A percentile compares a stretch with the other conserved stretches of the same genome.
phyloP scores from a whole-genome alignment of 2,329 filamentous ascomycete species.

The Penicillium digitatum region DNA sequence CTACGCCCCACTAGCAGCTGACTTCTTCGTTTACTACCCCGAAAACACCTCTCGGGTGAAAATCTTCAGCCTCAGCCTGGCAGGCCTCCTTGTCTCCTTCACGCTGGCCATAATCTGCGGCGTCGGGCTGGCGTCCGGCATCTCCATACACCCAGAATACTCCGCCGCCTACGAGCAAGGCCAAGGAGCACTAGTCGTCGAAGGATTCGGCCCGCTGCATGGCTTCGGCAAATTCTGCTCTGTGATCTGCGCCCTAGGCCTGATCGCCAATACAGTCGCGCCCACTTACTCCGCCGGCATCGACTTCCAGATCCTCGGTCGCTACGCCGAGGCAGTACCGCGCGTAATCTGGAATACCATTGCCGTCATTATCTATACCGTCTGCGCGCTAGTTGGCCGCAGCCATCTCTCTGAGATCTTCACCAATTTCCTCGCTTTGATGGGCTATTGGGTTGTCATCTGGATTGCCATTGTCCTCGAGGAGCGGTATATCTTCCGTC shows the following conservation, averaged over 20 bases:
- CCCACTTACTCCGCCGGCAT: constrained; percentile 63
- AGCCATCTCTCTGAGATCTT: constrained; percentile 61
- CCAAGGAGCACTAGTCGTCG: constrained; percentile 62
- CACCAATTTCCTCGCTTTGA: constrained; percentile 65
- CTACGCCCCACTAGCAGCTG: constrained; percentile 60
- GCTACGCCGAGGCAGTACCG: constrained; percentile 56
- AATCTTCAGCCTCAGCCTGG: constrained; percentile 56
- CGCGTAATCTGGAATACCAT: constrained; percentile 63
- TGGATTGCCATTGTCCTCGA: constrained; percentile 58
- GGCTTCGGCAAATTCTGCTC: constrained; percentile 64
- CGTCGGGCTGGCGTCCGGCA: constrained; percentile 59
- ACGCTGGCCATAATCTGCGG: constrained; percentile 60
- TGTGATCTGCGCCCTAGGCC: constrained; percentile 60
- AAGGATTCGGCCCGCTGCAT: constrained; percentile 57
- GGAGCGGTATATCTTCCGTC: constrained; percentile 61
- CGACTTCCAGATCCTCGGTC: constrained; percentile 64
- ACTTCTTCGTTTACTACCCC: constrained; percentile 66
- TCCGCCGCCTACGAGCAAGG: constrained; percentile 54
- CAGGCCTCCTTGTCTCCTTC: constrained; percentile 56
- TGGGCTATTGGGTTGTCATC: constrained; percentile 67
- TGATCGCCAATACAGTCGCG: constrained; percentile 63
- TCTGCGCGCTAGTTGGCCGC: constrained; percentile 62
- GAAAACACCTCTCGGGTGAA: constrained; percentile 49
- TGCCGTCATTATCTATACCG: constrained; percentile 59
- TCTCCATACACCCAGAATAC: constrained; percentile 53